A percentile compares a stretch with the other conserved stretches of the same genome.
Evolutionary conservation across 345 rosid species (phyloP).

Genomic region (Raphanus raphanistrum): DNA sequence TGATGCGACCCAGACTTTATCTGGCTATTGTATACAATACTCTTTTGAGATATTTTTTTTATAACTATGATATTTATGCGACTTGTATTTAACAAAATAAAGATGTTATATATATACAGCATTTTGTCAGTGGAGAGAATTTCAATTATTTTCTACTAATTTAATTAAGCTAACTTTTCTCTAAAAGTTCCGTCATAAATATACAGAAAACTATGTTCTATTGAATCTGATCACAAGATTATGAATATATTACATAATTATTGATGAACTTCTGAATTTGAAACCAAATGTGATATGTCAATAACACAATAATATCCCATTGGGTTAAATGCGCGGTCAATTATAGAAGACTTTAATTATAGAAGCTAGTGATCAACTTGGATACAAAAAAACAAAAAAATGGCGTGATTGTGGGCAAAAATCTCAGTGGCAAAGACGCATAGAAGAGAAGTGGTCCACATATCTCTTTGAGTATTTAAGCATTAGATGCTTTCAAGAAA

Average conservation of each 20-base stretch:
- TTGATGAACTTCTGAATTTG: neutral
- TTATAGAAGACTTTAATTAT: slow-evolving; percentile 23
- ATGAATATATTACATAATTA: neutral
- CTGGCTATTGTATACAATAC: no score
- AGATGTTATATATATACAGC: no score
- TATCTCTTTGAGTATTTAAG: slow-evolving; percentile 36
- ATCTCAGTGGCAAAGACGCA: slow-evolving; percentile 38
- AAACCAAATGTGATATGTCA: neutral
- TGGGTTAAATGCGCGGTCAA: slow-evolving; percentile 26
- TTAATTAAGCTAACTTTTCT: no score
- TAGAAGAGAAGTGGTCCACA: slow-evolving; percentile 38
- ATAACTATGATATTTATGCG: no score
- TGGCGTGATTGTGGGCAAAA: slow-evolving; percentile 37
- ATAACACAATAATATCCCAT: neutral
- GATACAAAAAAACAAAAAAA: slow-evolving; percentile 21
- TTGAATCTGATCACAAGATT: neutral
- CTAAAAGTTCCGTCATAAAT: no score
- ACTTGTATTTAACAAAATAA: no score
- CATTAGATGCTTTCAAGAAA: slow-evolving; percentile 43
- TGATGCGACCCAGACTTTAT: neutral
- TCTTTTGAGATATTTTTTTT: no score
- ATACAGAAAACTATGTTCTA: neutral
- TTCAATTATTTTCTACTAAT: no score
- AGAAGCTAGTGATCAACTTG: slow-evolving; percentile 33
- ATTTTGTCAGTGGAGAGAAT: no score